phyloP scores from a whole-genome alignment of 1,284 basidiomycete species.

The Naganishia sp. region DNA sequence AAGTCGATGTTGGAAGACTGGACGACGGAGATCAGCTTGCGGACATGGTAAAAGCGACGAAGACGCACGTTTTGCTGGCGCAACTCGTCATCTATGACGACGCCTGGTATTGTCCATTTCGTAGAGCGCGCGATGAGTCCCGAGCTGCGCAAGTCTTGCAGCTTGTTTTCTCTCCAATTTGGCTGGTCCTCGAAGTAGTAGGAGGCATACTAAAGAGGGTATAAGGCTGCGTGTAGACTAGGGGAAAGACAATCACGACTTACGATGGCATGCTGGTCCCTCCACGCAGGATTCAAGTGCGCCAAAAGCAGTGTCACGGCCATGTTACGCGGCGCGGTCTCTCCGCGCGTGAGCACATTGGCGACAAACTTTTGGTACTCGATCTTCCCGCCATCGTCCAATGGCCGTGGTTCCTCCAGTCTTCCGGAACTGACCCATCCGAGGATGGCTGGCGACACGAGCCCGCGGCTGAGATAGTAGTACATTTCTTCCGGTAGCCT shows the following conservation, averaged over 20 bases:
- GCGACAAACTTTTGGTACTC: slow-evolving; percentile 95
- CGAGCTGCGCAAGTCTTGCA: slow-evolving; percentile 32
- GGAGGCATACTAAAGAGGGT: slow-evolving; percentile 24
- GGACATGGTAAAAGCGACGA: slow-evolving; percentile 21
- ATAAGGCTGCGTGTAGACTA: slow-evolving; percentile 28
- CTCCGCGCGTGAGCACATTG: slow-evolving; percentile 90
- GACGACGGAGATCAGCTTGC: not conserved
- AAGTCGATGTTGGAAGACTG: slow-evolving; percentile 97
- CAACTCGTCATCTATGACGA: slow-evolving; percentile 88
- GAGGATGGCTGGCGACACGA: slow-evolving; percentile 81
- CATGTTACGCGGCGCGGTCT: slow-evolving; percentile 87
- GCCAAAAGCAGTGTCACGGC: slow-evolving; percentile 80
- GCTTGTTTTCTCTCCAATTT: slow-evolving; percentile 18
- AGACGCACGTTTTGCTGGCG: slow-evolving; percentile 89
- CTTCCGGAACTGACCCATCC: slow-evolving; percentile 83
- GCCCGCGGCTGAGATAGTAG: slow-evolving; percentile 90
- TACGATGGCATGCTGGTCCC: slow-evolving; percentile 64
- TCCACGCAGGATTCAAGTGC: slow-evolving; percentile 72
- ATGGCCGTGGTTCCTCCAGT: slow-evolving; percentile 82
- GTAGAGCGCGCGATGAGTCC: slow-evolving; percentile 65
- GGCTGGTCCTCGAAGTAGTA: slow-evolving; percentile 32
- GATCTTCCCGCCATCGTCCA: slow-evolving; percentile 90
- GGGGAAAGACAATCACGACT: slow-evolving; percentile 27
- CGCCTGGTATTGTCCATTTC: slow-evolving; percentile 89
- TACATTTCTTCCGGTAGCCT: slow-evolving; percentile 95